Percentiles rank a stretch among this genome's conserved stretches.
Evolutionary conservation across 768 basidiomycete genomes (phyloP).

Genomic region (Kwoniella newhampshirensis): DNA sequence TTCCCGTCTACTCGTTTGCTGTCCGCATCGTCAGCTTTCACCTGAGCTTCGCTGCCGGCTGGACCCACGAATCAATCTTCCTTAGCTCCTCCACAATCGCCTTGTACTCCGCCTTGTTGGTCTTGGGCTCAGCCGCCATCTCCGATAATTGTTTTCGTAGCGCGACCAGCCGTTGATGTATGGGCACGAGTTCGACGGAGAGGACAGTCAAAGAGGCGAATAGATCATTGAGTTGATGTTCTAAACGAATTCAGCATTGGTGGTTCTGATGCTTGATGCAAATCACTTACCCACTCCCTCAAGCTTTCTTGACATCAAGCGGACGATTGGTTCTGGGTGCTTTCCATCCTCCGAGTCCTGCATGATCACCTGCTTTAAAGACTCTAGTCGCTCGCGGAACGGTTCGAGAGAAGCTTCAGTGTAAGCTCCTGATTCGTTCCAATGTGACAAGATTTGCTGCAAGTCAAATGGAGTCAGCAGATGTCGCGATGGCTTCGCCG

Average conservation of each 20-base stretch:
- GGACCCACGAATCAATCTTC: constrained; percentile 69
- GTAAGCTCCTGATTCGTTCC: constrained; percentile 94
- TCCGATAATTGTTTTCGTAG: constrained; percentile 84
- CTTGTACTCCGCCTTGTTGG: constrained; percentile 82
- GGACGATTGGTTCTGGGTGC: constrained; percentile 82
- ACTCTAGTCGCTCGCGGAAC: constrained; percentile 75
- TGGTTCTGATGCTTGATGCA: not conserved
- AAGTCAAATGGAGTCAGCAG: not conserved
- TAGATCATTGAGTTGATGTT: constrained; percentile 72
- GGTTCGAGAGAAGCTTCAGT: constrained; percentile 86
- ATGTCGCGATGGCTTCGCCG: not conserved
- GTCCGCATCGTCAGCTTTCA: constrained; percentile 9
- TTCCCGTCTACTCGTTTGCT: constrained; percentile 94
- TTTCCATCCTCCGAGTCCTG: constrained; percentile 76
- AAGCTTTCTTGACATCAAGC: constrained; percentile 83
- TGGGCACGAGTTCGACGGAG: constrained; percentile 82
- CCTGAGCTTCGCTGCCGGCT: not conserved
- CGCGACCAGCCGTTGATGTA: constrained; percentile 83
- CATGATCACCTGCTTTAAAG: constrained; percentile 81
- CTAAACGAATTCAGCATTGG: constrained; percentile 55
- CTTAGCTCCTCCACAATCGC: constrained; percentile 87
- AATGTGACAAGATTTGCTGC: constrained; percentile 89
- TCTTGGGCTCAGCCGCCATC: constrained; percentile 75
- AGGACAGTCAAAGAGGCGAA: constrained; percentile 81
- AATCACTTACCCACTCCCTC: constrained; percentile 77